Percentiles rank a stretch among this genome's conserved stretches.
Evolutionary conservation across 495 filamentous ascomycete species (phyloP).

Genomic region (Pyronema domesticum): DNA sequence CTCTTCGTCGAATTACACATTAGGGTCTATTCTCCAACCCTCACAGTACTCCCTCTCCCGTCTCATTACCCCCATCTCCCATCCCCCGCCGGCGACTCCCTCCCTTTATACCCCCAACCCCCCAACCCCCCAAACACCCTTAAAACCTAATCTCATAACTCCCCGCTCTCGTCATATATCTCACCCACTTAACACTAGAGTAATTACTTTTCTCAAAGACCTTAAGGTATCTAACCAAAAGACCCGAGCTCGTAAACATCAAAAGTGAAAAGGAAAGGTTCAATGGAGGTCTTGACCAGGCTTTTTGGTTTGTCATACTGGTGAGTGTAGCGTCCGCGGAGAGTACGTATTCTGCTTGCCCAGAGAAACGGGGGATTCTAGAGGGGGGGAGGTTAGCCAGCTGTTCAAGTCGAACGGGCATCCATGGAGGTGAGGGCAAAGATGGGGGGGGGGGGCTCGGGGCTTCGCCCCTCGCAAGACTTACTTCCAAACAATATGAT

Average conservation of each 20-base stretch:
- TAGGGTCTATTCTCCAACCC: too few relatives aligned
- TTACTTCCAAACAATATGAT: conserved; percentile 93
- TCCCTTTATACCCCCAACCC: not conserved
- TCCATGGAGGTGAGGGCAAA: not conserved
- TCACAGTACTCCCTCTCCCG: too few relatives aligned
- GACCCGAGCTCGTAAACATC: conserved; percentile 92
- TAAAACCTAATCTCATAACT: conserved; percentile 58
- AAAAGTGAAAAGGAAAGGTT: conserved; percentile 80
- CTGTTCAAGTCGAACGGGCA: not conserved
- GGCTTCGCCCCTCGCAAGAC: too few relatives aligned
- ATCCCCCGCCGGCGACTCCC: not conserved
- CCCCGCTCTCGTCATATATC: conserved; percentile 94
- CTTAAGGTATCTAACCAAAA: conserved; percentile 90
- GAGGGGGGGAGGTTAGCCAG: not conserved
- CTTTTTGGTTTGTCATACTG: conserved; percentile 95
- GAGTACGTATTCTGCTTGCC: conserved; percentile 85
- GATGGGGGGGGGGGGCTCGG: not conserved
- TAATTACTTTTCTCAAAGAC: conserved; percentile 99
- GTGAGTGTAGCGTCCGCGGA: conserved; percentile 85
- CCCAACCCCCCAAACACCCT: not conserved
- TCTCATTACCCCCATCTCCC: too few relatives aligned
- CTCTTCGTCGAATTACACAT: too few relatives aligned
- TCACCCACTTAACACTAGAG: conserved; percentile 94
- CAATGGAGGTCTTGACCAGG: conserved; percentile 86
- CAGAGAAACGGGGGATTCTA: conserved; percentile 80